phyloP scores from a whole-genome alignment of 1,284 basidiomycete genomes.

The Leucoagaricus sp. region DNA sequence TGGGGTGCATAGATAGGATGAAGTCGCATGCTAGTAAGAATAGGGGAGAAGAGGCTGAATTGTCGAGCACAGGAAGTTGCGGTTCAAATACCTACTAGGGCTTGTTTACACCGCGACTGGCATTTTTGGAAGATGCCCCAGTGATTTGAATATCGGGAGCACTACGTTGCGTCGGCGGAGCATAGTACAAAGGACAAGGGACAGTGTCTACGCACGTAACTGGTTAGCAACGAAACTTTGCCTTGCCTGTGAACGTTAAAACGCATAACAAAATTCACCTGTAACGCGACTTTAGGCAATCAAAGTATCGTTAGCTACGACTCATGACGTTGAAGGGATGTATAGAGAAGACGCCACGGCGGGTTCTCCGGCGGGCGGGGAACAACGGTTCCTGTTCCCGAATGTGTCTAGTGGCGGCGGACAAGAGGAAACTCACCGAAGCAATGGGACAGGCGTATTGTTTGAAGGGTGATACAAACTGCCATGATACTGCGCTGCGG shows the following conservation, averaged over 20 bases:
- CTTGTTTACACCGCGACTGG: neutral
- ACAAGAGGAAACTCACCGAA: slow-evolving; percentile 7
- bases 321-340: neutral
- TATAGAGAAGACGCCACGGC: neutral
- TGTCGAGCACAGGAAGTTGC: neutral
- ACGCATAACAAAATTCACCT: slow-evolving; percentile 3
- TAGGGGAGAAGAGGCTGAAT: neutral
- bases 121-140: neutral
- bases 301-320: slow-evolving; percentile 4
- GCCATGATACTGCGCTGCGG: neutral
- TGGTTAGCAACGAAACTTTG: slow-evolving; percentile 12
- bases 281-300: slow-evolving; percentile 2
- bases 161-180: slow-evolving; percentile 8
- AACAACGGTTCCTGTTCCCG: neutral
- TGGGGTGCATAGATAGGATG: neutral
- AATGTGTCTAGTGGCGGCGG: neutral
- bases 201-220: slow-evolving; percentile 6
- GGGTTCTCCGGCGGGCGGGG: neutral
- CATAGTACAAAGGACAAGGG: neutral
- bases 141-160: neutral
- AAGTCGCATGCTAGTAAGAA: neutral
- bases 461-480: neutral
- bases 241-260: slow-evolving; percentile 6
- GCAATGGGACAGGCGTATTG: neutral
- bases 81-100: slow-evolving; percentile 5